Percentiles rank a stretch among this genome's conserved stretches.
These are phyloP conservation scores for Arabidopsis thaliana DNA, from an alignment of 345 rosid species.

Conservation along the genomic window DNA sequence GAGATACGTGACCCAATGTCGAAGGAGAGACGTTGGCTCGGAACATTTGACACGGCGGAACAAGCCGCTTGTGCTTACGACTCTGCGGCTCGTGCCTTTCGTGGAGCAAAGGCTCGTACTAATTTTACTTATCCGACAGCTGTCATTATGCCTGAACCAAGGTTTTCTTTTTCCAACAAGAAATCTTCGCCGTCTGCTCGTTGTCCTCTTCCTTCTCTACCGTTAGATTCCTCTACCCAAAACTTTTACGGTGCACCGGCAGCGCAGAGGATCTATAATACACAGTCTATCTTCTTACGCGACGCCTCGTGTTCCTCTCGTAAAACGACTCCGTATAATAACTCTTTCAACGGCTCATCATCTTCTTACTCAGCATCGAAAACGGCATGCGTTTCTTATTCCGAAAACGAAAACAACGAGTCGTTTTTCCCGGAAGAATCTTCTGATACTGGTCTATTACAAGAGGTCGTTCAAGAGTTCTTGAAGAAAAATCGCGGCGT, in stretches of 20 bases:
- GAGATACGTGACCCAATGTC: conserved; percentile 94
- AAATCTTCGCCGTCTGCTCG: conserved; percentile 40
- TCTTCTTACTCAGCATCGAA: neutral
- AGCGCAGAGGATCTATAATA: conserved; percentile 35
- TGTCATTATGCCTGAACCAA: conserved; percentile 38
- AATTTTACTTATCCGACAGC: conserved; percentile 72
- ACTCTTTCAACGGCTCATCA: conserved; percentile 20
- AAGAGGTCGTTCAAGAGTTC: conserved; percentile 81
- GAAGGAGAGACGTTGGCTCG: conserved; percentile 94
- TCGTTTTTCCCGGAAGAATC: conserved; percentile 61
- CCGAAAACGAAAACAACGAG: conserved; percentile 19
- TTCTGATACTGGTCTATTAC: conserved; percentile 75
- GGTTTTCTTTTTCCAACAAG: conserved; percentile 43
- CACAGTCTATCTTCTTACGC: conserved; percentile 55
- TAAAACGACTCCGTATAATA: neutral
- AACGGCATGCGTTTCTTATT: conserved; percentile 25
- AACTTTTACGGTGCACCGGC: conserved; percentile 30
- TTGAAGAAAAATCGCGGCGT: conserved; percentile 36
- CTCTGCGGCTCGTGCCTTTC: conserved; percentile 88
- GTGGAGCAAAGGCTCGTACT: conserved; percentile 89
- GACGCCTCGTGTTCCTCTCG: conserved; percentile 53
- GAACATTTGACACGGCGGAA: conserved; percentile 99
- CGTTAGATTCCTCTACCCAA: conserved; percentile 27
- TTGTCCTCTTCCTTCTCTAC: conserved; percentile 16
- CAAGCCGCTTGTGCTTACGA: conserved; percentile 97